Evolutionary conservation across 2,329 filamentous ascomycete genomes (phyloP).

Genomic region (Ploettnerulaceae sp.): DNA sequence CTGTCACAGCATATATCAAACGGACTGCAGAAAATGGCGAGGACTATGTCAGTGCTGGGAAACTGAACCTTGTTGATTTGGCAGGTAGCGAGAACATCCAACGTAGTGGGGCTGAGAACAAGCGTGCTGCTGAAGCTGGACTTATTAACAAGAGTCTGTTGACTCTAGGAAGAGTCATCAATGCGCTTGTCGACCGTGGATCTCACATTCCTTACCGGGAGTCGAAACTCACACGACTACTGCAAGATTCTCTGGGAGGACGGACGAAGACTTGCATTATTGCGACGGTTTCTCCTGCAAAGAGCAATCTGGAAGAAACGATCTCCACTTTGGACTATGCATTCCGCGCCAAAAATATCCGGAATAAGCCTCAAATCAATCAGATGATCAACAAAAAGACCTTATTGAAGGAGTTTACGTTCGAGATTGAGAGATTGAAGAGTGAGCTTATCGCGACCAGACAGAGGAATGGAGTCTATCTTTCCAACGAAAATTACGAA

Average conservation of each 20-base stretch:
- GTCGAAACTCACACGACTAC: slow-evolving; percentile 87
- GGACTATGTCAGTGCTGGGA: slow-evolving; percentile 84
- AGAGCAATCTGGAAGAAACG: slow-evolving; percentile 93
- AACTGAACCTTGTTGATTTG: slow-evolving; percentile 93
- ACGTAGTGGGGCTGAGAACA: slow-evolving; percentile 94
- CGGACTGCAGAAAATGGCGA: slow-evolving; percentile 76
- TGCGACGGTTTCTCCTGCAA: slow-evolving; percentile 89
- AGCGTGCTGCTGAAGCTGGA: slow-evolving; percentile 90
- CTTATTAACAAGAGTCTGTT: slow-evolving; percentile 97
- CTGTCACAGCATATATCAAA: slow-evolving; percentile 87
- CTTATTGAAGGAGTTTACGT: slow-evolving; percentile 80
- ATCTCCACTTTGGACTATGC: slow-evolving; percentile 98
- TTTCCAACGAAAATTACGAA: slow-evolving; percentile 84
- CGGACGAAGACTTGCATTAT: slow-evolving; percentile 98
- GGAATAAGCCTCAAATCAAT: slow-evolving; percentile 95
- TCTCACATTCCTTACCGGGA: slow-evolving; percentile 88
- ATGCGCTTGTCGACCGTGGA: slow-evolving; percentile 86
- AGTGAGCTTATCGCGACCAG: slow-evolving; percentile 88
- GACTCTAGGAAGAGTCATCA: slow-evolving; percentile 93
- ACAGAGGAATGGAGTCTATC: slow-evolving; percentile 90
- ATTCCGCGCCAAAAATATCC: slow-evolving; percentile 96
- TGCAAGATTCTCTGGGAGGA: slow-evolving; percentile 95
- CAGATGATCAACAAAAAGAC: slow-evolving; percentile 90
- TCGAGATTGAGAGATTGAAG: slow-evolving; percentile 91
- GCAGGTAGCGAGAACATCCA: slow-evolving; percentile 98